Percentiles rank a stretch among this genome's conserved stretches.
These are phyloP conservation scores for Suillus subluteus DNA, from an alignment of 768 basidiomycete species.

Conservation along the genomic window DNA sequence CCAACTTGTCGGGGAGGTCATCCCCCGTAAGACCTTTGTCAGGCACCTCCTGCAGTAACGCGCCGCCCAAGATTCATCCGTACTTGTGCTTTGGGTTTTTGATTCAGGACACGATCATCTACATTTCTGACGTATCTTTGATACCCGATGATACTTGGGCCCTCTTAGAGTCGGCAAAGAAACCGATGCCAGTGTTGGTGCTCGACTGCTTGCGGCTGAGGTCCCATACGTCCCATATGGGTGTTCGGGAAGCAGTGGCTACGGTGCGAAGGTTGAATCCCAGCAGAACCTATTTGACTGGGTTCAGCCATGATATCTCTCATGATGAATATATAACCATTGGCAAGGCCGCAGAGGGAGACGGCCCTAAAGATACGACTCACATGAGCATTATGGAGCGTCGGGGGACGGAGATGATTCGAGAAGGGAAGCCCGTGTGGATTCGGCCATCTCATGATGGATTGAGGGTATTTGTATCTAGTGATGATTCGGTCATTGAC, in stretches of 20 bases:
- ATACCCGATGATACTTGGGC: constrained; percentile 78
- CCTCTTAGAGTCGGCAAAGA: constrained; percentile 38
- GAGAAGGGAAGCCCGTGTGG: constrained; percentile 55
- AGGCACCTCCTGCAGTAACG: constrained; percentile 8
- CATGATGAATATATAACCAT: constrained; percentile 81
- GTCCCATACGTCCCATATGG: constrained; percentile 79
- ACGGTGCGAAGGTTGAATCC: constrained; percentile 62
- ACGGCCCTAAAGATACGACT: constrained; percentile 21
- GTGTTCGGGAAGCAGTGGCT: constrained; percentile 63
- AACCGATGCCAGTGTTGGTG: constrained; percentile 56
- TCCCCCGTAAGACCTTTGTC: constrained; percentile 29
- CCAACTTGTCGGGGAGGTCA: constrained; percentile 32
- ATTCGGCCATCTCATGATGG: constrained; percentile 80
- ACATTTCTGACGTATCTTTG: constrained; percentile 82
- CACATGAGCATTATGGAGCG: constrained; percentile 39
- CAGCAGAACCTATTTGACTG: constrained; percentile 67
- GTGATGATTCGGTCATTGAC: constrained; percentile 49
- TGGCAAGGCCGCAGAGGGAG: constrained; percentile 51
- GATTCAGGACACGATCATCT: constrained; percentile 66
- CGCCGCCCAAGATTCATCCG: constrained; percentile 43
- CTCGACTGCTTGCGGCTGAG: constrained; percentile 75
- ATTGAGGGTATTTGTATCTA: constrained; percentile 54
- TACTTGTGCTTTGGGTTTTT: constrained; percentile 73
- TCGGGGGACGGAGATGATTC: constrained; percentile 50
- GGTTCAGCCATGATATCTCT: constrained; percentile 75